Percentiles rank a stretch among this genome's conserved stretches.
phyloP scores from a whole-genome alignment of 768 basidiomycete species.

The Postia placenta region DNA sequence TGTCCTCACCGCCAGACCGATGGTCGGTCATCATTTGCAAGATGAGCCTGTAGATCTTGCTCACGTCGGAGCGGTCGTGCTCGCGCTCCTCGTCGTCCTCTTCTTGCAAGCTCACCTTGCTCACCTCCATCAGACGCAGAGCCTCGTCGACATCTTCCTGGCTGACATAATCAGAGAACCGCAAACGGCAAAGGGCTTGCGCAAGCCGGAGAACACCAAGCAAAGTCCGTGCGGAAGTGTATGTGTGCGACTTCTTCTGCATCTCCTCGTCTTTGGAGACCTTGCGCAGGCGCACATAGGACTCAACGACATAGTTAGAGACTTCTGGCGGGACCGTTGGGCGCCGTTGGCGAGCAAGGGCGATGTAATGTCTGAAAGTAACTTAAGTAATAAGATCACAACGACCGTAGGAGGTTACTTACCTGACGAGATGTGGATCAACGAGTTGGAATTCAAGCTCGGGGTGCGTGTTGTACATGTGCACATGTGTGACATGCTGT shows the following conservation, averaged over 20 bases:
- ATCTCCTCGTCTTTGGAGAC: conserved; percentile 86
- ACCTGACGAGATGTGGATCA: conserved; percentile 88
- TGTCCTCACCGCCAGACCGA: conserved; percentile 27
- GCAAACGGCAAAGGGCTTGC: conserved; percentile 89
- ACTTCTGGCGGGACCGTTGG: conserved; percentile 87
- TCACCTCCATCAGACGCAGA: conserved; percentile 92
- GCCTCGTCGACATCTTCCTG: conserved; percentile 94
- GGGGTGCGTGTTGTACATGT: conserved; percentile 93
- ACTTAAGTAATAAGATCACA: background rate
- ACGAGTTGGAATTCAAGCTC: conserved; percentile 79
- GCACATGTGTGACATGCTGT: conserved; percentile 95
- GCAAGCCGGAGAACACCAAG: conserved; percentile 91
- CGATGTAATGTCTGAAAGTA: conserved; percentile 86
- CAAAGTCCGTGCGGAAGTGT: conserved; percentile 94
- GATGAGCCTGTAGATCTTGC: conserved; percentile 87
- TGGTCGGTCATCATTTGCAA: conserved; percentile 63
- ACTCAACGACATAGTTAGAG: conserved; percentile 89
- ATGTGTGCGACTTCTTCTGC: conserved; percentile 83
- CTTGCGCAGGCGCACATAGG: conserved; percentile 93
- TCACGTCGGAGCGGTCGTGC: conserved; percentile 69
- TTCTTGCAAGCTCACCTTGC: conserved; percentile 85
- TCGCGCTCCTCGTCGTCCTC: conserved; percentile 60
- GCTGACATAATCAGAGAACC: conserved; percentile 76
- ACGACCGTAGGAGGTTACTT: conserved; percentile 12
- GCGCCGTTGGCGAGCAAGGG: conserved; percentile 78